These are phyloP conservation scores for Platanus orientalis DNA, from an alignment of 164 flowering plant species.

Conservation along the genomic window DNA sequence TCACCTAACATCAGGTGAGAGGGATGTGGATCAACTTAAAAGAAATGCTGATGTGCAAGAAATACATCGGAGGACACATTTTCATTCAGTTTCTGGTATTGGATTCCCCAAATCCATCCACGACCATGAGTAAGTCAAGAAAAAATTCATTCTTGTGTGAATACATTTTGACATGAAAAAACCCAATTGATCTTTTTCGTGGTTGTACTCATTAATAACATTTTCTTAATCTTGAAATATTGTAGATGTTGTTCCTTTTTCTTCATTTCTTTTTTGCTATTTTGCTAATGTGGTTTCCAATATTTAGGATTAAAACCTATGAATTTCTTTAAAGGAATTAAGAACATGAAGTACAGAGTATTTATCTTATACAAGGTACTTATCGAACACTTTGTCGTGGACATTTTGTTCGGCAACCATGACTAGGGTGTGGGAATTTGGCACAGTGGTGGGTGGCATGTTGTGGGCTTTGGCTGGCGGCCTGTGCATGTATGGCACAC, in stretches of 20 bases:
- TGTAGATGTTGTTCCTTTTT: neutral
- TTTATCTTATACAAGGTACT: neutral
- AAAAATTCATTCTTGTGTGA: neutral
- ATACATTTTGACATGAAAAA: too few relatives aligned
- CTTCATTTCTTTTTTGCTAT: neutral
- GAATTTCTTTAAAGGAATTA: too few relatives aligned
- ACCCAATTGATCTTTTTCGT: neutral
- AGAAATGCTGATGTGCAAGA: constrained; percentile 90
- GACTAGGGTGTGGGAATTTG: too few relatives aligned
- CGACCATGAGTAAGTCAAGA: constrained; percentile 81
- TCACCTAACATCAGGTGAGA: constrained; percentile 94
- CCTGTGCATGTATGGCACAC: too few relatives aligned
- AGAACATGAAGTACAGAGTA: neutral
- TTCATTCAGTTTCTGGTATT: constrained; percentile 36
- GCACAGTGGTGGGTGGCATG: too few relatives aligned
- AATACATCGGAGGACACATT: constrained; percentile 75
- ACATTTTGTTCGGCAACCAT: too few relatives aligned
- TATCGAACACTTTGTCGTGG: neutral
- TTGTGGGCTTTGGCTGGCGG: too few relatives aligned
- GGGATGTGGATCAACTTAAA: constrained; percentile 65
- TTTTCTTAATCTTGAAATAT: neutral
- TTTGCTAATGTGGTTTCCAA: neutral
- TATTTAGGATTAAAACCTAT: neutral
- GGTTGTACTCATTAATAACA: neutral
- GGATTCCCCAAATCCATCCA: constrained; percentile 61